These are phyloP conservation scores for Odonthalia washingtoniensis DNA, from an alignment of 31 red algal genomes.

Conservation along the genomic window DNA sequence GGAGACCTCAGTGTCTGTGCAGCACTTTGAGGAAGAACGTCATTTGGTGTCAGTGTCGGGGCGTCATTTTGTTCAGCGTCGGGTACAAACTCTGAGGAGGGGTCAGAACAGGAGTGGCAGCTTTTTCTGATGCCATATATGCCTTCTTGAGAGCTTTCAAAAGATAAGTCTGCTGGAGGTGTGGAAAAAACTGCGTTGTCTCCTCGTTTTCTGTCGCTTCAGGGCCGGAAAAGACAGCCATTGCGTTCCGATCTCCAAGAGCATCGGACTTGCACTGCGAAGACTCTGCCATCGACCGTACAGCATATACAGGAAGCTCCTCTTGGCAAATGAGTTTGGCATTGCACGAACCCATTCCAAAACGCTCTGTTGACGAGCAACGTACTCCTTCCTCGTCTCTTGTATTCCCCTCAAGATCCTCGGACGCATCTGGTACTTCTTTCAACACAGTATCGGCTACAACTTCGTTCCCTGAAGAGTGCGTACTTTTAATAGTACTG, in stretches of 20 bases:
- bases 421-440: not conserved
- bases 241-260: conserved; percentile 49
- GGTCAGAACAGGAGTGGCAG: not conserved
- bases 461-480: not conserved
- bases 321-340: conserved; percentile 50
- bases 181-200: conserved; percentile 42
- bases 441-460: not conserved
- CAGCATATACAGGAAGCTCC: conserved; percentile 20
- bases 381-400: not conserved
- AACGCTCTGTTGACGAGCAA: not conserved
- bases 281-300: conserved; percentile 40
- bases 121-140: not conserved
- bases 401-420: not conserved
- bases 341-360: conserved; percentile 8
- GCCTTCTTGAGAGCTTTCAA: conserved; percentile 33
- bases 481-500: not conserved
- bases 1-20: not conserved
- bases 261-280: conserved; percentile 61
- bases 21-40: not conserved
- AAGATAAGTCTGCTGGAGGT: conserved; percentile 41
- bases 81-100: not conserved
- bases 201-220: conserved; percentile 44
- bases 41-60: not conserved
- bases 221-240: conserved; percentile 47
- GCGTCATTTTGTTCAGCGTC: not conserved